Base-by-base conservation (phyloP, 805 yeast genomes). In the Sungouiella thailandica region DNA sequence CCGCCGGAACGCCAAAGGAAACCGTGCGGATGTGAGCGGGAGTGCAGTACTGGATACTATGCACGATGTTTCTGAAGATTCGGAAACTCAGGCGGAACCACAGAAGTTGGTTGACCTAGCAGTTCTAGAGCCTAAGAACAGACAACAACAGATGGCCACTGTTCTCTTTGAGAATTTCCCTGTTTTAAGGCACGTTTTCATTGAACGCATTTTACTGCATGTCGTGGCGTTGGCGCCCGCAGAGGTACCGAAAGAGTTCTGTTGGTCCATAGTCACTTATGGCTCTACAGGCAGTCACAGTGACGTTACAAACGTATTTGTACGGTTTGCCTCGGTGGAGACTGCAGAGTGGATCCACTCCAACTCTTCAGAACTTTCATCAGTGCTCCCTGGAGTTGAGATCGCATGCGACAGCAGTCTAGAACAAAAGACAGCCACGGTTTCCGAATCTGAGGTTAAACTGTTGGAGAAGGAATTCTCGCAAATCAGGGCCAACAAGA, bases 201-300 rank as follows among this genome's bases (percentile, higher is more conserved):
- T 66, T 15, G 74, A 68, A 36, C 58, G 53, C 31, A 36, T 68
- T 0, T 42, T 70, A 17, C 38, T 41, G 15, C 37, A 36, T 4
- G 32, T 62, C 2, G 27, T 54, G 2, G 26, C 20, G 39, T n/a
- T 27, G 29, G 38, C 32, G 26, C 39, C 17, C 30, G 32, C 17
- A 10, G 23, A 25, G 2, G n/a, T 15, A 11, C 27, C 35, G 18
- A 36, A 35, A 7, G 6, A 33, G 2, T 67, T 51, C 41, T 32
- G 29, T 13, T 70, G 74, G 71, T 52, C 63, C 16, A 43, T 47
- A 23, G 46, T 62, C 7, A 58, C 52, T 24, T 55, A 57, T 34
- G 67, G 61, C 17, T 43, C 46, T 19, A 28, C 59, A 4, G 71
- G 65, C 19, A 40, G 41, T n/a, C 17, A 52, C 53, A 28, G 36